These are phyloP conservation scores for Bisporella sp. DNA, from an alignment of 2,329 filamentous ascomycete species.

Conservation along the genomic window DNA sequence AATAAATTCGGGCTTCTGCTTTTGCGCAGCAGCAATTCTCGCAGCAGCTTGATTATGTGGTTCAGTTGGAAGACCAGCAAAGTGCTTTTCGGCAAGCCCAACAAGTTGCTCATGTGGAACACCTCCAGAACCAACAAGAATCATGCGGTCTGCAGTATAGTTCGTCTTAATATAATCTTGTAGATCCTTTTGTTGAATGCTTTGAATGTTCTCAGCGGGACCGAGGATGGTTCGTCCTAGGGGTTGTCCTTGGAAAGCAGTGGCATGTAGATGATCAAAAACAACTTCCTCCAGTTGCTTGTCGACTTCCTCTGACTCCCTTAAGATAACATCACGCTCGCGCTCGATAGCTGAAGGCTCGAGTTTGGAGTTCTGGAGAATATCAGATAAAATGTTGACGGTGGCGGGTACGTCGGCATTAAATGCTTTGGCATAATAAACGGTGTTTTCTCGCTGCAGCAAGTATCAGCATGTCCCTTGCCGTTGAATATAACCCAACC, in stretches of 20 bases:
- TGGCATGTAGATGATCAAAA: conserved; percentile 97
- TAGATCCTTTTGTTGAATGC: conserved; percentile 87
- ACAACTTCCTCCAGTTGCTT: conserved; percentile 99
- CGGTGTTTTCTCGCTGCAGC: conserved; percentile 88
- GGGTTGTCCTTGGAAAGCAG: conserved; percentile 92
- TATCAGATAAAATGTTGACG: conserved; percentile 98
- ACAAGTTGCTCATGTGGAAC: conserved; percentile 92
- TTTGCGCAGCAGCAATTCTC: conserved; percentile 60
- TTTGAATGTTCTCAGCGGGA: conserved; percentile 95
- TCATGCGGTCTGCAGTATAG: conserved; percentile 99
- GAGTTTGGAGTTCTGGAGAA: conserved; percentile 98
- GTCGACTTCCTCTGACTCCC: conserved; percentile 99
- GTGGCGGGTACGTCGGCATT: conserved; percentile 94
- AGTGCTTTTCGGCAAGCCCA: conserved; percentile 94
- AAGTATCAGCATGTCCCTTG: conserved; percentile 11
- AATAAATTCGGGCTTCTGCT: conserved; percentile 89
- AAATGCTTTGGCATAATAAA: conserved; percentile 99
- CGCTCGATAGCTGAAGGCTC: conserved; percentile 89
- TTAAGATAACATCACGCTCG: conserved; percentile 96
- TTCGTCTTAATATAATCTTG: conserved; percentile 98
- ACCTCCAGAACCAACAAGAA: conserved; percentile 91
- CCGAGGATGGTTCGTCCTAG: conserved; percentile 96
- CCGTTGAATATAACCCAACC: conserved; percentile 28
- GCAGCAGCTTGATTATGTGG: conserved; percentile 67
- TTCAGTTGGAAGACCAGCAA: conserved; percentile 69